Percentiles rank a stretch among this genome's conserved stretches.
Conservation (phyloP, 345 rosid species). For the Syzygium oleosum region DNA sequence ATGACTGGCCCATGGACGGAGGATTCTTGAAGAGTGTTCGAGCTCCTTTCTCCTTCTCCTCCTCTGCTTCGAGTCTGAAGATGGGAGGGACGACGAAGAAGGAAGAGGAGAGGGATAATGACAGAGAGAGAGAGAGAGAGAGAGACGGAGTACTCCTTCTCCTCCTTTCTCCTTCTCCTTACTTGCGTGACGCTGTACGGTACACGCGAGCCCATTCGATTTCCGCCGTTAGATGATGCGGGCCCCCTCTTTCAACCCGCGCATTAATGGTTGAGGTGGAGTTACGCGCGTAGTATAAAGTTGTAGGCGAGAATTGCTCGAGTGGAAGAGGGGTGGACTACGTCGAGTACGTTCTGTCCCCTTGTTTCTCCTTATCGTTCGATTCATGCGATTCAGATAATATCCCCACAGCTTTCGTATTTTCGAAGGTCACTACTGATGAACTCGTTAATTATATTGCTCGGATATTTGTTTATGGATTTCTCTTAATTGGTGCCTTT, state of each 20-base stretch:
- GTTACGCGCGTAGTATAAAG: no score
- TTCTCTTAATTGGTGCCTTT: neutral
- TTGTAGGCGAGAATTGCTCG: neutral
- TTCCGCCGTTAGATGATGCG: neutral
- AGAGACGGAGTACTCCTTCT: neutral
- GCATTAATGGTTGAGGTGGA: neutral
- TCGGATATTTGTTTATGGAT: neutral
- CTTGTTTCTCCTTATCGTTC: neutral
- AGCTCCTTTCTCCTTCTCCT: neutral
- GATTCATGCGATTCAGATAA: neutral
- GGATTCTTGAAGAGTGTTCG: neutral
- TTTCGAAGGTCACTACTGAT: neutral
- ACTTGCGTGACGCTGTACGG: neutral
- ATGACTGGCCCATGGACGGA: conserved; percentile 44
- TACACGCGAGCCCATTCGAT: neutral
- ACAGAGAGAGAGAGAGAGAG: neutral
- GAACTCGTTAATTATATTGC: neutral
- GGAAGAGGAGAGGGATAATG: neutral
- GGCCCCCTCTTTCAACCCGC: neutral
- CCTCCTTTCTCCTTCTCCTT: neutral
- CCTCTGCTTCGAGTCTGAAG: no score
- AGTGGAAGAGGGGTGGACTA: conserved; percentile 34
- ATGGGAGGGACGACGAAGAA: no score
- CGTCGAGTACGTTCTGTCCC: conserved; percentile 33
- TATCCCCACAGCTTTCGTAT: neutral